A percentile compares a stretch with the other conserved stretches of the same genome.
Conservation (phyloP, 805 yeast species). For the Candida andamanensis region DNA sequence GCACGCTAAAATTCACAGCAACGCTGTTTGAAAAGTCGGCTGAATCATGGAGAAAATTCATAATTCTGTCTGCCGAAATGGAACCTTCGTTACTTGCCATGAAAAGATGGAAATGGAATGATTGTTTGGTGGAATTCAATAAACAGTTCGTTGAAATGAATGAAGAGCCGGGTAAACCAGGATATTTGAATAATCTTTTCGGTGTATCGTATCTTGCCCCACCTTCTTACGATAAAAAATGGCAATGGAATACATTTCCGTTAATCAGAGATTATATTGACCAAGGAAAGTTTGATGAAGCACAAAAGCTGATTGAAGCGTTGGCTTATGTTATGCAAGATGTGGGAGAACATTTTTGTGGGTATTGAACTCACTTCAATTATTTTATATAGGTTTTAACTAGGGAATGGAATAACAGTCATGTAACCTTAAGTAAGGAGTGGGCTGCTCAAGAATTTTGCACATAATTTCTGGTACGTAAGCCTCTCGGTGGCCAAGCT, state of each 20-base stretch:
- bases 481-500: conserved; percentile 39
- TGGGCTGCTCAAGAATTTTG: too few species aligned
- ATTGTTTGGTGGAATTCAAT: conserved; percentile 54
- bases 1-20: conserved; percentile 30
- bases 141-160: conserved; percentile 42
- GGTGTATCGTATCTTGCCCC: conserved; percentile 68
- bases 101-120: conserved; percentile 77
- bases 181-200: conserved; percentile 61
- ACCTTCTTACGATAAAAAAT: conserved; percentile 23
- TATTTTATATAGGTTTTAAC: neutral
- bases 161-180: conserved; percentile 49
- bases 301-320: conserved; percentile 48
- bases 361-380: too few species aligned
- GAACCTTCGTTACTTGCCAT: conserved; percentile 73
- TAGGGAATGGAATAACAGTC: neutral
- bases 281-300: conserved; percentile 43
- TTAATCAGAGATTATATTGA: conserved; percentile 64
- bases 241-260: conserved; percentile 68
- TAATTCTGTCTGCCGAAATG: conserved; percentile 40
- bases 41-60: conserved; percentile 55
- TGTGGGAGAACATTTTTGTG: conserved; percentile 1
- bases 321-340: conserved; percentile 27
- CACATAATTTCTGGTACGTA: conserved; percentile 3
- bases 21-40: conserved; percentile 48
- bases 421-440: too few species aligned